These are phyloP conservation scores for Irpex lacteus DNA, from an alignment of 1,284 basidiomycete genomes.

Conservation along the genomic window DNA sequence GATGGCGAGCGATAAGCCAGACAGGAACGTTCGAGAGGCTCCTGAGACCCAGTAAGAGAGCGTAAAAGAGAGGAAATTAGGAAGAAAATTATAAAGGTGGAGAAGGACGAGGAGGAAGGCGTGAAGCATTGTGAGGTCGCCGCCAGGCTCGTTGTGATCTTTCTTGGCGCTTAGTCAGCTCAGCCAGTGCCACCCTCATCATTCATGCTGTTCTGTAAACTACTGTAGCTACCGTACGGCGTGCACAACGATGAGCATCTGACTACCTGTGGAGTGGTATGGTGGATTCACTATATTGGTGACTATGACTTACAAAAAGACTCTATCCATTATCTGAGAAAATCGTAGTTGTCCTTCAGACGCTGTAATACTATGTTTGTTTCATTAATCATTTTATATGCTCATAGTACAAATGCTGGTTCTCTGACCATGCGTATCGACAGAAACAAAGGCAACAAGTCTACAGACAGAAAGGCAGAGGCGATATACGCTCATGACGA, in stretches of 20 bases:
- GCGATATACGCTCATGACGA: neutral
- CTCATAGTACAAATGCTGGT: neutral
- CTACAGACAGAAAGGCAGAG: neutral
- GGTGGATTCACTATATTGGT: no score
- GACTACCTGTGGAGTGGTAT: no score
- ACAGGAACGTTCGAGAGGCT: neutral
- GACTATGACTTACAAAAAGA: no score
- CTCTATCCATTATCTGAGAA: no score
- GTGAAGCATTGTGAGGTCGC: neutral
- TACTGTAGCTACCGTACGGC: no score
- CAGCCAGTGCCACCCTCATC: no score
- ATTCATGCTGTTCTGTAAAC: no score
- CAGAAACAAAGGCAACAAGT: neutral
- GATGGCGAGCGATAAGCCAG: constrained; percentile 5
- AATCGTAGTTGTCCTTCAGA: neutral
- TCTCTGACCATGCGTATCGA: neutral
- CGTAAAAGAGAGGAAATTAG: neutral
- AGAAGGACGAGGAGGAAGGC: neutral
- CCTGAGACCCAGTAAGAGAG: neutral
- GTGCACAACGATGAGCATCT: no score
- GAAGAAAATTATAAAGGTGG: neutral
- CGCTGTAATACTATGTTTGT: neutral
- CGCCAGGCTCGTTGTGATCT: neutral
- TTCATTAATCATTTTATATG: neutral
- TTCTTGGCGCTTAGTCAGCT: neutral